These are phyloP conservation scores for Pythium sukuiense DNA, from an alignment of 352 stramenopile species.

Conservation along the genomic window DNA sequence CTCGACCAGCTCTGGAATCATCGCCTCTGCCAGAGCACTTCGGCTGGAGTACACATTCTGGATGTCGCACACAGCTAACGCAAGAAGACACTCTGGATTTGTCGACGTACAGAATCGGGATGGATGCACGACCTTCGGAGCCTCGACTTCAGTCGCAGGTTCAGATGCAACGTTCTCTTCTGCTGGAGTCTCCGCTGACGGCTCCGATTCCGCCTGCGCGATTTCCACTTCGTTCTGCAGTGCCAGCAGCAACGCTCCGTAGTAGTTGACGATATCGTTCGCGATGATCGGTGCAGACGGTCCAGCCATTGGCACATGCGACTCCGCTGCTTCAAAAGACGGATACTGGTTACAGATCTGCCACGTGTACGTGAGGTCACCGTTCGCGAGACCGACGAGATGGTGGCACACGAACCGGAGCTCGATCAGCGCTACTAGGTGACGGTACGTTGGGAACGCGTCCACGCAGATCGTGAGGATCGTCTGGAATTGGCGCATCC, in stretches of 20 bases:
- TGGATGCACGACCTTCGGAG: slow-evolving; percentile 21
- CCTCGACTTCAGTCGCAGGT: background rate
- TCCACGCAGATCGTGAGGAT: slow-evolving; percentile 65
- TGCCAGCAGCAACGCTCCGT: slow-evolving; percentile 59
- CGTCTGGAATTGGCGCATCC: slow-evolving; percentile 80
- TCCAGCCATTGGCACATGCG: slow-evolving; percentile 42
- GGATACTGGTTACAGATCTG: slow-evolving; percentile 72
- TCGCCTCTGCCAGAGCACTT: slow-evolving; percentile 65
- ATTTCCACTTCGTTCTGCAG: slow-evolving; percentile 35
- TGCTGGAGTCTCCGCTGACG: background rate
- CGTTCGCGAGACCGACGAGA: slow-evolving; percentile 60
- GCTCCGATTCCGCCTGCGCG: slow-evolving; percentile 28
- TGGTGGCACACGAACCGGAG: slow-evolving; percentile 84
- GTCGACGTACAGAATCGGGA: slow-evolving; percentile 50
- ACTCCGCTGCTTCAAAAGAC: slow-evolving; percentile 32
- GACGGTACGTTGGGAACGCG: slow-evolving; percentile 64
- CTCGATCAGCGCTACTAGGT: slow-evolving; percentile 73
- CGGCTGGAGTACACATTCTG: slow-evolving; percentile 76
- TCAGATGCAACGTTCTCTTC: background rate
- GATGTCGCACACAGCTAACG: slow-evolving; percentile 75
- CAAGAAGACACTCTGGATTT: slow-evolving; percentile 61
- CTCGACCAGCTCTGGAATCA: slow-evolving; percentile 66
- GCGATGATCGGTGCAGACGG: slow-evolving; percentile 63
- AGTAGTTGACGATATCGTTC: slow-evolving; percentile 80
- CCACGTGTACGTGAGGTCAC: slow-evolving; percentile 70